Percentiles rank a stretch among this genome's conserved stretches.
Conservation (phyloP, 495 filamentous ascomycete genomes). For the Achaetomiella virescens region DNA sequence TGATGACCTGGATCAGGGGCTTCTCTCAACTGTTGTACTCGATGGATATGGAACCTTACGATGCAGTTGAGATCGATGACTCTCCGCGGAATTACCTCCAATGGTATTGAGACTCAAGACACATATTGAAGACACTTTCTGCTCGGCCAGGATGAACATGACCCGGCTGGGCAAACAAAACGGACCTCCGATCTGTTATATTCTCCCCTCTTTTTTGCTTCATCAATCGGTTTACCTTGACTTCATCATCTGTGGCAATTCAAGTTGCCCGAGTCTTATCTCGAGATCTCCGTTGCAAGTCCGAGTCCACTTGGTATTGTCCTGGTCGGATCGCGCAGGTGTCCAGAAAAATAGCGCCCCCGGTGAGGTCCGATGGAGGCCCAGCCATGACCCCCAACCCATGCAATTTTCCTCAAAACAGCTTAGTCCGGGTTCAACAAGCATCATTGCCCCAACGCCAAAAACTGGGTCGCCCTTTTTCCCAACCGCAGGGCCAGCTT, state of each 20-base stretch:
- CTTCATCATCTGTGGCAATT: no score
- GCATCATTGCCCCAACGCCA: slow-evolving; percentile 25
- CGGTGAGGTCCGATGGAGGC: slow-evolving; percentile 13
- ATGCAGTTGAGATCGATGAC: no score
- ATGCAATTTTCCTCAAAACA: slow-evolving; percentile 12
- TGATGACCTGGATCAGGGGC: no score
- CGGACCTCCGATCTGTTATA: no score
- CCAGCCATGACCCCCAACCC: slow-evolving; percentile 6
- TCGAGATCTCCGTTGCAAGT: background rate
- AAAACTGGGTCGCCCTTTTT: slow-evolving; percentile 21
- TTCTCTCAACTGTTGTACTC: no score
- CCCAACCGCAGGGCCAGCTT: slow-evolving; percentile 1
- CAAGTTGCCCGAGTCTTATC: background rate
- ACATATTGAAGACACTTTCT: no score
- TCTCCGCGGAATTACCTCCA: no score
- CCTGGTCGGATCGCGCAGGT: background rate
- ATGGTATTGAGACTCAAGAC: no score
- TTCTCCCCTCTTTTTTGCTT: no score
- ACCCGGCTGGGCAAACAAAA: no score
- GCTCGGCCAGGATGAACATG: no score
- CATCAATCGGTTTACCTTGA: background rate
- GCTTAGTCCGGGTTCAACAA: slow-evolving; percentile 24
- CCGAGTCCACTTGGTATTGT: background rate
- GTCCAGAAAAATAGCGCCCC: slow-evolving; percentile 12
- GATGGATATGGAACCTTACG: no score